Conservation (phyloP, 2,329 filamentous ascomycete species). For the Scedosporium minutisporum region DNA sequence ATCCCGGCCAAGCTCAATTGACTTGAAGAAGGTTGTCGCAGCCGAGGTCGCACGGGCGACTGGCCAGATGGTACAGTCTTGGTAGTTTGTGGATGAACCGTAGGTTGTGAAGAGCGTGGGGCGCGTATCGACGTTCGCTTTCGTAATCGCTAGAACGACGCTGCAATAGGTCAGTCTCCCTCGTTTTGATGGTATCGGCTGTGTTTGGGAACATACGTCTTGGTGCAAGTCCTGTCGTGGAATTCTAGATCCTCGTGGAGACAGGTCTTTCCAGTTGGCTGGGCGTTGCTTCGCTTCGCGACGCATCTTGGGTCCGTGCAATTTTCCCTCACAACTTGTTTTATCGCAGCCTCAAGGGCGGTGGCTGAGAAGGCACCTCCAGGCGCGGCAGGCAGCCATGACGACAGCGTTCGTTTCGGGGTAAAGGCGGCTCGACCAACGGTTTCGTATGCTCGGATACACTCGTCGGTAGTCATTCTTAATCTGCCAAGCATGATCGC, state of each 20-base stretch:
- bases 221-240: constrained; percentile 14
- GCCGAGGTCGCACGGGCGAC: constrained; percentile 19
- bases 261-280: constrained; percentile 10
- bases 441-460: background rate
- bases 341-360: constrained; percentile 16
- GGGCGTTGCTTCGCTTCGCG: background rate
- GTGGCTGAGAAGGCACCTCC: constrained; percentile 16
- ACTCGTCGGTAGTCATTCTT: background rate
- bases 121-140: constrained; percentile 13
- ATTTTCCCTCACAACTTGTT: constrained; percentile 10
- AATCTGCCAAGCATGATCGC: background rate
- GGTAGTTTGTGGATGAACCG: constrained; percentile 12
- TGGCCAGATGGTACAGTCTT: constrained; percentile 18
- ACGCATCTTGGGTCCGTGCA: constrained; percentile 9
- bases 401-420: constrained; percentile 4
- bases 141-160: constrained; percentile 18
- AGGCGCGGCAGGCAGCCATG: constrained; percentile 9
- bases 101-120: constrained; percentile 18
- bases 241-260: constrained; percentile 14
- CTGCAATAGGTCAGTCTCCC: constrained; percentile 7
- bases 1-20: constrained; percentile 17
- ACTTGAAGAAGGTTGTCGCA: constrained; percentile 20
- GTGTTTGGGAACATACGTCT: constrained; percentile 12
- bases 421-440: constrained; percentile 7
- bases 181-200: background rate